phyloP scores from a whole-genome alignment of 768 basidiomycete species.

The Leccinum rimulosum region DNA sequence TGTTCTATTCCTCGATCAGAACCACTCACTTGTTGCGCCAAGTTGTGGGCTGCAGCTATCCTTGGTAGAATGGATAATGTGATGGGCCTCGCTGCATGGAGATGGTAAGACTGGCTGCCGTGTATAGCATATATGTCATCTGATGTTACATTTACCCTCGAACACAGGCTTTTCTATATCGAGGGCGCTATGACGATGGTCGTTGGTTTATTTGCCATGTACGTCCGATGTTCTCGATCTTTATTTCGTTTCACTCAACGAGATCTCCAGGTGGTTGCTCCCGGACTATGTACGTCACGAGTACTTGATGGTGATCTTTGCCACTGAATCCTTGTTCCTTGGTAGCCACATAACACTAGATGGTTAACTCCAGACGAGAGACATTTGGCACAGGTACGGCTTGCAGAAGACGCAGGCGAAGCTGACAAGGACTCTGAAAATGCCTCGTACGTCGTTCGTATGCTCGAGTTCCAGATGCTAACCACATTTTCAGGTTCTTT shows the following conservation, averaged over 20 bases:
- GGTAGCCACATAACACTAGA: conserved; percentile 57
- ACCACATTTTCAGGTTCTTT: conserved; percentile 13
- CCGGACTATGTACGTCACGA: conserved; percentile 53
- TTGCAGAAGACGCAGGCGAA: conserved; percentile 68
- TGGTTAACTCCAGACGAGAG: conserved; percentile 53
- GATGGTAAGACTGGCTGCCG: neutral
- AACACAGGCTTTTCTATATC: neutral
- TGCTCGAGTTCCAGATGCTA: neutral
- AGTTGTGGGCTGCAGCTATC: neutral
- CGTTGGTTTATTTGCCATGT: neutral
- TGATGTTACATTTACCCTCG: neutral
- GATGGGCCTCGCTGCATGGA: neutral
- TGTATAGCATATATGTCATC: neutral
- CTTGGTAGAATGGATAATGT: neutral
- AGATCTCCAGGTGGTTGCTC: conserved; percentile 46
- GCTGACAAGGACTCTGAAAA: conserved; percentile 55
- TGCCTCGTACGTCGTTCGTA: conserved; percentile 48
- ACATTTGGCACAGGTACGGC: conserved; percentile 60
- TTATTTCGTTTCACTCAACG: neutral
- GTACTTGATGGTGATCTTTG: neutral
- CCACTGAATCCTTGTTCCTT: neutral
- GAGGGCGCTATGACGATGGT: neutral
- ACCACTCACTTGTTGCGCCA: neutral
- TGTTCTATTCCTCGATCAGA: neutral
- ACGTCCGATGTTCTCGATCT: neutral